Conservation (phyloP, 1,139 yeast species). For the Hyphopichia wangnamkhiaoensis region DNA sequence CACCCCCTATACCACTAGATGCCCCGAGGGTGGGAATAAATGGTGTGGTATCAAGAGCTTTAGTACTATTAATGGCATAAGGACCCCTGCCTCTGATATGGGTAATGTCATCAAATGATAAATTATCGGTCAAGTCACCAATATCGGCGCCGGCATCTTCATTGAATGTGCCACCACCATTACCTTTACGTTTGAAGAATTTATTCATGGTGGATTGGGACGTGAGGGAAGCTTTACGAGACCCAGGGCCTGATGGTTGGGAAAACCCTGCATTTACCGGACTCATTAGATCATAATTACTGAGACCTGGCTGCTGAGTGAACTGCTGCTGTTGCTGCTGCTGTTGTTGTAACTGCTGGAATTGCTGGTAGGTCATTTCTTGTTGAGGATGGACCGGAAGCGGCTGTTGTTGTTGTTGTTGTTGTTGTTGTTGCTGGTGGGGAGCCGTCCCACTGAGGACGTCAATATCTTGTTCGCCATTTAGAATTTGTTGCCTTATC, state of each 20-base stretch:
- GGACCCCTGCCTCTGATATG: conserved; percentile 65
- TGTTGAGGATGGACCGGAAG: conserved; percentile 9
- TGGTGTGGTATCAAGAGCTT: conserved; percentile 60
- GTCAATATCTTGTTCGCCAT: conserved; percentile 30
- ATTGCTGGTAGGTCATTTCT: conserved; percentile 9
- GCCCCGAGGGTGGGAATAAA: conserved; percentile 65
- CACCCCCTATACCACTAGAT: conserved; percentile 12
- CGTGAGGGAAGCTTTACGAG: conserved; percentile 45
- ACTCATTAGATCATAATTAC: conserved; percentile 16
- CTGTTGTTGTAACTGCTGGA: conserved; percentile 14
- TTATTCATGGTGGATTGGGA: conserved; percentile 43
- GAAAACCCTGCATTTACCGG: conserved; percentile 12
- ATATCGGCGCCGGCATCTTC: conserved; percentile 56
- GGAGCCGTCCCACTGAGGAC: conserved; percentile 17
- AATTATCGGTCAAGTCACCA: conserved; percentile 38
- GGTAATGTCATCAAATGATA: conserved; percentile 64
- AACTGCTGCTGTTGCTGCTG: conserved; percentile 17
- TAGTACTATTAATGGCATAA: conserved; percentile 48
- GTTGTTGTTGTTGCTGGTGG: conserved; percentile 12
- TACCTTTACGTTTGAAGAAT: conserved; percentile 44
- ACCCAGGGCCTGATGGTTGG: conserved; percentile 11
- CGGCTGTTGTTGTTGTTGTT: conserved; percentile 15
- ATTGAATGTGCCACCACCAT: conserved; percentile 39
- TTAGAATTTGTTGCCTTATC: conserved; percentile 36
- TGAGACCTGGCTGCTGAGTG: conserved; percentile 10